These are phyloP conservation scores for Leccinum disarticulatum DNA, from an alignment of 768 basidiomycete species.

Conservation along the genomic window DNA sequence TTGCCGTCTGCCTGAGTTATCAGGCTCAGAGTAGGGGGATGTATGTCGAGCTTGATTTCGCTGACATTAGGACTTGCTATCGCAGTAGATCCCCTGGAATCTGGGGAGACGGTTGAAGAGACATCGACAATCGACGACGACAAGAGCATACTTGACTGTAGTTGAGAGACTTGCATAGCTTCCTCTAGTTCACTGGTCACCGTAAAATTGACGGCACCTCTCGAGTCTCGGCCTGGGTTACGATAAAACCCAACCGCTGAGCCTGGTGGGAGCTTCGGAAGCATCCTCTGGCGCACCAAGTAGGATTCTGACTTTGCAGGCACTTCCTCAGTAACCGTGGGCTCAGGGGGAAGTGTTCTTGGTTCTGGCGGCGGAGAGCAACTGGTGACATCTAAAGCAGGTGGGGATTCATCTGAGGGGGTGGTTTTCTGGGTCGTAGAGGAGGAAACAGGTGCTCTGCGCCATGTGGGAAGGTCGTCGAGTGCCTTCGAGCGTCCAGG, in stretches of 20 bases:
- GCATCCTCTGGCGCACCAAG: constrained; percentile 46
- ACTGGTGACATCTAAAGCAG: constrained; percentile 54
- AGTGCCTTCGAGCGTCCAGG: constrained; percentile 34
- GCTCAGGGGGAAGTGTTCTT: constrained; percentile 23
- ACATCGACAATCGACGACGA: constrained; percentile 20
- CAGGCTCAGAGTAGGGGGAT: constrained; percentile 23
- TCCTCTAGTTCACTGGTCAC: constrained; percentile 75
- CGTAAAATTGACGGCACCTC: constrained; percentile 65
- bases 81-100: constrained; percentile 7
- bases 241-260: constrained; percentile 74
- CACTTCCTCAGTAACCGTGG: constrained; percentile 35
- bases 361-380: constrained; percentile 65
- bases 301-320: constrained; percentile 26
- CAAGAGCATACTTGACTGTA: constrained; percentile 25
- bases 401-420: constrained; percentile 10
- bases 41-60: constrained; percentile 7
- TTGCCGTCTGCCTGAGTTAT: constrained; percentile 44
- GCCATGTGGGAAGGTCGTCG: constrained; percentile 41
- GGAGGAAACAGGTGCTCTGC: constrained; percentile 30
- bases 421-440: constrained; percentile 11
- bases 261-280: constrained; percentile 71
- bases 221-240: constrained; percentile 51
- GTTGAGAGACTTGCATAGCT: constrained; percentile 5
- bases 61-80: constrained; percentile 12
- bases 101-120: constrained; percentile 6